Evolutionary conservation across 2,329 filamentous ascomycete species (phyloP).

Genomic region (Neonectria sp.): DNA sequence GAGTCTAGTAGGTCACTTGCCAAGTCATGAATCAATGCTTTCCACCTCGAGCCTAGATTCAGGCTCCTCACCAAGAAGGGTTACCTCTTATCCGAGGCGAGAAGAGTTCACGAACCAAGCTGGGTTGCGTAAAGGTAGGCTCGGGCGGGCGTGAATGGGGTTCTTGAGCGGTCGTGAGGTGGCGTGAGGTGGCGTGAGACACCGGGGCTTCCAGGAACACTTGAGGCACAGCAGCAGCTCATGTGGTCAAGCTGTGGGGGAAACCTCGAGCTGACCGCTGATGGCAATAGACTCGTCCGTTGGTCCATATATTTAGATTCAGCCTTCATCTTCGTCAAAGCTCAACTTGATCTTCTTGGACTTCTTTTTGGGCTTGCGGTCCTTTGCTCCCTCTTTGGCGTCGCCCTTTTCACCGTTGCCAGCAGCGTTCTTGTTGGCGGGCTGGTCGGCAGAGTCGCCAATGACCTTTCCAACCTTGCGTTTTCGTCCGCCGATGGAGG

Average conservation of each 20-base stretch:
- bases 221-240: conserved; percentile 15
- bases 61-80: background rate
- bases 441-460: conserved; percentile 52
- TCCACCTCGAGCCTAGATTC: background rate
- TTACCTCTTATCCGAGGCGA: background rate
- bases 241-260: background rate
- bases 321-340: conserved; percentile 73
- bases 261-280: background rate
- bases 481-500: conserved; percentile 62
- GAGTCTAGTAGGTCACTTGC: conserved; percentile 7
- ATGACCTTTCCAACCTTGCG: conserved; percentile 64
- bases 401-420: conserved; percentile 36
- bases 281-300: background rate
- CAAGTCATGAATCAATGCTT: background rate
- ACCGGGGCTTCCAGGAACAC: conserved; percentile 11
- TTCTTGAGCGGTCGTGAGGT: background rate
- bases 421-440: conserved; percentile 28
- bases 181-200: conserved; percentile 21
- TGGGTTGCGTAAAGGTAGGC: background rate
- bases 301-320: conserved; percentile 49
- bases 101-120: background rate
- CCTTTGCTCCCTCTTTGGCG: conserved; percentile 48
- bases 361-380: conserved; percentile 65
- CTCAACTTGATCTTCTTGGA: conserved; percentile 78
- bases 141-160: background rate